These are phyloP conservation scores for Pythium vanterpoolii DNA, from an alignment of 352 stramenopile genomes.

Conservation along the genomic window DNA sequence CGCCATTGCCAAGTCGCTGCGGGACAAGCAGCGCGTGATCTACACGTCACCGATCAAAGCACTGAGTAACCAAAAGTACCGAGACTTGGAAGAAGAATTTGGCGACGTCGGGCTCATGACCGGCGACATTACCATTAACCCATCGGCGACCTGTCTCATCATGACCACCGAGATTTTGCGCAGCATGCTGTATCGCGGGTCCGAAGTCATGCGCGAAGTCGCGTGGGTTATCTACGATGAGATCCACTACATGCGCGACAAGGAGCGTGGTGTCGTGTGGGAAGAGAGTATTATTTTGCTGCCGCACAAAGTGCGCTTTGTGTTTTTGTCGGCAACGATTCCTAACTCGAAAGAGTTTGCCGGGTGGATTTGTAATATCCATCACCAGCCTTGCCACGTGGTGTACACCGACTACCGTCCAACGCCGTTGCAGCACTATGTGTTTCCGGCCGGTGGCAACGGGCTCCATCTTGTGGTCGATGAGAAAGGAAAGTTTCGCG, in stretches of 20 bases:
- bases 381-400: conserved; percentile 99
- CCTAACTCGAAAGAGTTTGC: conserved; percentile 97
- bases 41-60: conserved; percentile 99
- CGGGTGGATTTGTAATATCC: conserved; percentile 98
- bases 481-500: conserved; percentile 98
- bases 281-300: conserved; percentile 99
- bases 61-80: conserved; percentile 99
- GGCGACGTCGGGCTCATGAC: conserved; percentile 99
- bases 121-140: conserved; percentile 99
- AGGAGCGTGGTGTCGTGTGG: conserved; percentile 97
- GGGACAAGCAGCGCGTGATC: conserved; percentile 92
- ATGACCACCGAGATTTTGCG: conserved; percentile 98
- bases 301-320: conserved; percentile 97
- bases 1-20: conserved; percentile 97
- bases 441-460: conserved; percentile 96
- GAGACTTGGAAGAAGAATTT: conserved; percentile 94
- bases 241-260: conserved; percentile 99
- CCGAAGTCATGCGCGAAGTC: conserved; percentile 98
- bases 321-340: conserved; percentile 99
- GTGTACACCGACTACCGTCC: conserved; percentile 99
- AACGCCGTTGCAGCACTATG: conserved; percentile 98
- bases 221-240: conserved; percentile 99
- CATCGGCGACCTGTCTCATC: conserved; percentile 96
- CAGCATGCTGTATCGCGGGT: conserved; percentile 98
- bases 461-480: conserved; percentile 99